Evolutionary conservation across 2,329 filamentous ascomycete genomes (phyloP).

Genomic region (Aspergillus intermedius): DNA sequence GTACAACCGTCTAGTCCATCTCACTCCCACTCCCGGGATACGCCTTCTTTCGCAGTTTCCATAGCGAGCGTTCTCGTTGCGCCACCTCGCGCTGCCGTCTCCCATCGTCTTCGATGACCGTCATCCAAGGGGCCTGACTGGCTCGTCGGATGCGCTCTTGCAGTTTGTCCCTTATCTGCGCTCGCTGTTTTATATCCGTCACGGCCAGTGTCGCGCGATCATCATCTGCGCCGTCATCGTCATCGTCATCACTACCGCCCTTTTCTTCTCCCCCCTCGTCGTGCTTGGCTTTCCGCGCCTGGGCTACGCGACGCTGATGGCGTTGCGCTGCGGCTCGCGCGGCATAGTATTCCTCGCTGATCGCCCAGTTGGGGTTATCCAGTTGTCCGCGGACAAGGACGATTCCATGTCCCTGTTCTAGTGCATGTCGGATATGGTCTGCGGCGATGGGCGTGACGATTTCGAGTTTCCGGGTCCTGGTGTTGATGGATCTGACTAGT

Average conservation of each 20-base stretch:
- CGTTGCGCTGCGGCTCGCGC: slow-evolving; percentile 32
- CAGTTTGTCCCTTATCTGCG: slow-evolving; percentile 19
- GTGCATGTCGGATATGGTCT: slow-evolving; percentile 20
- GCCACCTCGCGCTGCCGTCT: slow-evolving; percentile 20
- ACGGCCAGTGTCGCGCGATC: background rate
- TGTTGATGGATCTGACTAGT: slow-evolving; percentile 38
- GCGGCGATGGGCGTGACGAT: slow-evolving; percentile 44
- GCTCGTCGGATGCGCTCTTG: slow-evolving; percentile 30
- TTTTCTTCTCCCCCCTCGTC: background rate
- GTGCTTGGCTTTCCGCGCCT: slow-evolving; percentile 12
- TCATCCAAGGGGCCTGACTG: slow-evolving; percentile 38
- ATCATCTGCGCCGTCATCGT: background rate
- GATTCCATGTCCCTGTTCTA: slow-evolving; percentile 34
- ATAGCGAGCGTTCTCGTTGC: slow-evolving; percentile 26
- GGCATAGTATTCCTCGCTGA: slow-evolving; percentile 38
- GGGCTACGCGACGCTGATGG: slow-evolving; percentile 19
- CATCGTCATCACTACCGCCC: background rate
- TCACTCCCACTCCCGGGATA: slow-evolving; percentile 34
- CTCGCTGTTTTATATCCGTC: slow-evolving; percentile 10
- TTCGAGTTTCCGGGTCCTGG: slow-evolving; percentile 34
- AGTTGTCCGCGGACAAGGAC: slow-evolving; percentile 44
- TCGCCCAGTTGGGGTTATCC: slow-evolving; percentile 41
- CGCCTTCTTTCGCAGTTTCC: slow-evolving; percentile 36
- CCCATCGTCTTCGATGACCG: slow-evolving; percentile 29
- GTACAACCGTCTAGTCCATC: slow-evolving; percentile 21